A percentile compares a stretch with the other conserved stretches of the same genome.
Conservation (phyloP, 139 green algal species). For the Spirogloea muscicola region DNA sequence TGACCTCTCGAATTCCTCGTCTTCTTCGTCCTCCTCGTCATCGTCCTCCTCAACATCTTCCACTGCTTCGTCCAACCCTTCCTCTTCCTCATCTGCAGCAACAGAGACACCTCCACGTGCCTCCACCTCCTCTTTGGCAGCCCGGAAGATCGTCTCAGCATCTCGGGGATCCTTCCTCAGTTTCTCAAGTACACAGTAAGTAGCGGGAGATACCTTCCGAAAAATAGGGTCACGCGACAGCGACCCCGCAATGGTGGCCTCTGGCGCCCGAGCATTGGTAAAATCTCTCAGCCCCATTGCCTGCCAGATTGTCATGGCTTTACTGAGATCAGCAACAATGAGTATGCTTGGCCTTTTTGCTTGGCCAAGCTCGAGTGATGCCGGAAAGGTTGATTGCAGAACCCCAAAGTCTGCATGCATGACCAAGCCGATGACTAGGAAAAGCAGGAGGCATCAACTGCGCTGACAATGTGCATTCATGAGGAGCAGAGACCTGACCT, state of each 20-base stretch:
- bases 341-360: not conserved
- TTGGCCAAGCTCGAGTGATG: not conserved
- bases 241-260: conserved; percentile 52
- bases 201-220: conserved; percentile 61
- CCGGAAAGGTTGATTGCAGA: not conserved
- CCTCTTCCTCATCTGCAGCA: conserved; percentile 19
- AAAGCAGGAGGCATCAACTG: not conserved
- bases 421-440: not conserved
- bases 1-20: conserved; percentile 10
- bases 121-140: conserved; percentile 19
- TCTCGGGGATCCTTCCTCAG: conserved; percentile 9
- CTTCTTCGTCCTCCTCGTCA: conserved; percentile 21
- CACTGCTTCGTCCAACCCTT: not conserved
- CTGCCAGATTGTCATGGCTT: conserved; percentile 13
- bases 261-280: conserved; percentile 32
- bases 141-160: not conserved
- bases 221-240: conserved; percentile 81
- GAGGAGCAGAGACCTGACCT: no score
- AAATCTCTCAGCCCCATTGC: conserved; percentile 70
- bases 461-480: no score
- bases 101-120: not conserved
- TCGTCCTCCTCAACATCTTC: conserved; percentile 4
- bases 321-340: not conserved
- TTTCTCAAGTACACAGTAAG: conserved; percentile 56
- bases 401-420: not conserved